Evolutionary conservation across 106 monocot genomes (phyloP).

Genomic region (Dendrobium officinale): DNA sequence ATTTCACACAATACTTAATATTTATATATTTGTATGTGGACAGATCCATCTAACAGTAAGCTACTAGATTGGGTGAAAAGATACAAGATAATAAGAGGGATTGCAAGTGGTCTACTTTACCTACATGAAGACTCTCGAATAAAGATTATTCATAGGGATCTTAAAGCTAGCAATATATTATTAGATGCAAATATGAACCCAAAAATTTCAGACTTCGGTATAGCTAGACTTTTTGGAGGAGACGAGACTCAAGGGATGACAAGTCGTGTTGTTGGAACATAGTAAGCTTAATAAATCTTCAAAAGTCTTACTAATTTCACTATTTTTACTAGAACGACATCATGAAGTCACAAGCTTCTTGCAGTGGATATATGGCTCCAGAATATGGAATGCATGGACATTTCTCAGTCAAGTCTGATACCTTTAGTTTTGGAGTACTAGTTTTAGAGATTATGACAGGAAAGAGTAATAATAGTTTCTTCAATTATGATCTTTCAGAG

Average conservation of each 20-base stretch:
- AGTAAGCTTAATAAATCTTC: neutral
- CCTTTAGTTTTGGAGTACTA: neutral
- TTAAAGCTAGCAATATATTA: constrained; percentile 19
- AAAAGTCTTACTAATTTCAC: neutral
- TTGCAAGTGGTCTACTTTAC: constrained; percentile 12
- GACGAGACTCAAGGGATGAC: constrained; percentile 6
- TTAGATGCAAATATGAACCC: constrained; percentile 10
- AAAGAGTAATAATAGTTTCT: neutral
- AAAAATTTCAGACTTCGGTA: constrained; percentile 22
- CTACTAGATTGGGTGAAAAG: neutral
- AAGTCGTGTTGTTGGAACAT: constrained; percentile 8
- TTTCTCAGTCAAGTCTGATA: neutral
- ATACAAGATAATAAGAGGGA: constrained; percentile 15
- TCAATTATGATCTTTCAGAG: neutral
- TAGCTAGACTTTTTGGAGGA: constrained; percentile 8
- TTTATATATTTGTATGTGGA: too few species aligned
- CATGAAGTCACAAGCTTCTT: neutral
- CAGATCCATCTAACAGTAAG: too few species aligned
- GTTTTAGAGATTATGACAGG: constrained; percentile 1
- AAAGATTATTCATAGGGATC: constrained; percentile 11
- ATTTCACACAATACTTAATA: too few species aligned
- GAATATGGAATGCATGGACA: neutral
- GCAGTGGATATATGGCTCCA: constrained; percentile 1
- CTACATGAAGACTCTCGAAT: constrained; percentile 16
- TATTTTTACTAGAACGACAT: too few species aligned